phyloP scores from a whole-genome alignment of 768 basidiomycete species.

The Russula emetica region DNA sequence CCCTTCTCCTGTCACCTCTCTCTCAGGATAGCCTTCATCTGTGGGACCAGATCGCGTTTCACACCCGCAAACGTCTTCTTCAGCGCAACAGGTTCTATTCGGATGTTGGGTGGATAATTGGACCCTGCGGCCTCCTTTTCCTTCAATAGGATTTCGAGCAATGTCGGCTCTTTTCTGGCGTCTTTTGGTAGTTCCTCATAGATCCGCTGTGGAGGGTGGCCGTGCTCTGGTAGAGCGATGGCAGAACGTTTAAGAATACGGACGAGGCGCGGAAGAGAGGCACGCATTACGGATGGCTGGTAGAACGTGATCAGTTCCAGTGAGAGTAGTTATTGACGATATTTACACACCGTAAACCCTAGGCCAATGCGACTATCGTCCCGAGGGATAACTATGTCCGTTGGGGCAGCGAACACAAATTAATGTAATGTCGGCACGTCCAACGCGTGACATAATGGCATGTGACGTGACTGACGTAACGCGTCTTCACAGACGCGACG shows the following conservation, averaged over 20 bases:
- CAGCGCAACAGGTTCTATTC: slow-evolving; percentile 45
- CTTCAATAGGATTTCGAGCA: slow-evolving; percentile 43
- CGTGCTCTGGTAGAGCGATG: slow-evolving; percentile 30
- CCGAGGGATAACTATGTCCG: neutral
- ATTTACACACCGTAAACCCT: neutral
- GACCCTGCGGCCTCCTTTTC: slow-evolving; percentile 39
- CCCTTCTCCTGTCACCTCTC: slow-evolving; percentile 30
- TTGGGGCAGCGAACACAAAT: neutral
- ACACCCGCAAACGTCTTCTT: slow-evolving; percentile 41
- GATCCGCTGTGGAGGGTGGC: slow-evolving; percentile 27
- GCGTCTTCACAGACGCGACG: slow-evolving; percentile 1
- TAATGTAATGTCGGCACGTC: too few species aligned
- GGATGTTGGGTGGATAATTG: slow-evolving; percentile 47
- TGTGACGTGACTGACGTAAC: neutral
- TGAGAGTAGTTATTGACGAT: neutral
- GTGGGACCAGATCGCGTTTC: slow-evolving; percentile 37
- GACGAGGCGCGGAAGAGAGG: slow-evolving; percentile 34
- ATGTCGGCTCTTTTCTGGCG: slow-evolving; percentile 28
- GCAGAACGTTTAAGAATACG: slow-evolving; percentile 40
- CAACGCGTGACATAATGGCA: neutral
- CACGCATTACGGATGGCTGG: slow-evolving; percentile 32
- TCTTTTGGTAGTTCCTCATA: slow-evolving; percentile 30
- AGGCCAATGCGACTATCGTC: neutral
- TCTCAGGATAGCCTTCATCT: slow-evolving; percentile 39
- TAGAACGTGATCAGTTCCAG: neutral